These are phyloP conservation scores for Metarhizium humberi DNA, from an alignment of 2,329 filamentous ascomycete species.

Conservation along the genomic window DNA sequence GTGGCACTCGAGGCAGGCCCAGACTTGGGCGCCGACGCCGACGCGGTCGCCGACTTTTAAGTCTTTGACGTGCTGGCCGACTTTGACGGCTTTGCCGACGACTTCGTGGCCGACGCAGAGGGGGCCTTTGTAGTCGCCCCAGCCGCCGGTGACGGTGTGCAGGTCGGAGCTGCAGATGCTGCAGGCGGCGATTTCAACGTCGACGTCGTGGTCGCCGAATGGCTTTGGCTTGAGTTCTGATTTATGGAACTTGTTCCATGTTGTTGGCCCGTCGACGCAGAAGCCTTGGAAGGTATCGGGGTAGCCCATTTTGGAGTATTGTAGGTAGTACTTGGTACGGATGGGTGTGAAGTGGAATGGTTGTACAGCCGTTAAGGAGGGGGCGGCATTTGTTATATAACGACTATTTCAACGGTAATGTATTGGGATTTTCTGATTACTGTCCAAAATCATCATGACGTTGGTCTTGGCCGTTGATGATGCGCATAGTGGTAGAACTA, in stretches of 20 bases:
- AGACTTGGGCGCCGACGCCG: conserved; percentile 52
- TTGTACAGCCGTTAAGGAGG: too few species aligned
- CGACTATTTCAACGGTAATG: too few species aligned
- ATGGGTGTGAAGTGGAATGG: too few species aligned
- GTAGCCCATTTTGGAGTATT: conserved; percentile 27
- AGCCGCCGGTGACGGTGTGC: conserved; percentile 48
- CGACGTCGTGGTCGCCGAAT: conserved; percentile 34
- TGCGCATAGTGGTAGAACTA: too few species aligned
- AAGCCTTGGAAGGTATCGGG: conserved; percentile 35
- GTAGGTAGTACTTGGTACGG: too few species aligned
- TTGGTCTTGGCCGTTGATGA: too few species aligned
- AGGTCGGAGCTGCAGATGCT: conserved; percentile 55
- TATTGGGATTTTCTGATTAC: too few species aligned
- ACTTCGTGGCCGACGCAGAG: conserved; percentile 51
- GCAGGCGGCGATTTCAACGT: conserved; percentile 63
- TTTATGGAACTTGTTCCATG: conserved; percentile 32
- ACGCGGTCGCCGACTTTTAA: conserved; percentile 56
- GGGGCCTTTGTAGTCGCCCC: conserved; percentile 37
- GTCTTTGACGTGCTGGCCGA: conserved; percentile 34
- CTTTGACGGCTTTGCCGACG: conserved; percentile 41
- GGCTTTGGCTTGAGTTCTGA: conserved; percentile 27
- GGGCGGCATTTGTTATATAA: too few species aligned
- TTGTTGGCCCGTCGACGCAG: conserved; percentile 30
- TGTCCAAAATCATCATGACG: too few species aligned
- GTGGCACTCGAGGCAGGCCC: conserved; percentile 43